Evolutionary conservation across 1,139 yeast species (phyloP), one percentile per base, ranked within the genome.

Genomic region (Meyerozyma elateridarum): DNA sequence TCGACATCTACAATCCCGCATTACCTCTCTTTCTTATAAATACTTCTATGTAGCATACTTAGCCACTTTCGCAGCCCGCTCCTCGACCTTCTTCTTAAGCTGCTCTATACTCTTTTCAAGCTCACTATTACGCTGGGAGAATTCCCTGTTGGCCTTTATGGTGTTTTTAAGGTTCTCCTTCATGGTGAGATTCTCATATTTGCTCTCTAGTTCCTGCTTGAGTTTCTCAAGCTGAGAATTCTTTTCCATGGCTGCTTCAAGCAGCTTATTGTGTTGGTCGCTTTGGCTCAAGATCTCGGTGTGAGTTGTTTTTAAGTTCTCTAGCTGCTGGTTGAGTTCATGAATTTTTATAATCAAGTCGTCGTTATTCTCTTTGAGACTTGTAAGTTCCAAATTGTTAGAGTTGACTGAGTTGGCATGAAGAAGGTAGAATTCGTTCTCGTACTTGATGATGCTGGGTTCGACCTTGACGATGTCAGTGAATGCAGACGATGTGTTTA

Each of bases 141-240:
- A 66, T 26, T 67, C 74, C 39, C 56, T 45, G 41, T 68, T 68
- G 17, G 73, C 73, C 42, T 65, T 61, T 33, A 62, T 65, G 1
- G 74, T 67, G 38, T 68, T 67, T 36, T 54, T 59, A 34, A 68
- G 52, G 38, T 68, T 68, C 40, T 64, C 68, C 36, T 66, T 64
- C 74, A 68, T 66, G 21, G 67, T 65, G 35, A 68, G 54, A 26
- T 56, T 52, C 34, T 61, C 67, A 36, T 62, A 64, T 35, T 55
- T 53, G 14, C 39, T 40, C 36, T 59, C 54, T 27, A 65, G 48
- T 8, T 49, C 30, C 16, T 25, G 11, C 19, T 19, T 12, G 13
- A 12, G 25, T 17, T 25, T 24, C 15, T 20, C 18, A 11, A 25
- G 32, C 11, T 24, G 27, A 7, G 27, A 24, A 22, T 42, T 42